Percentiles rank a stretch among this genome's conserved stretches.
Conservation (phyloP, 1,284 basidiomycete species). For the Coniophora puteana region DNA sequence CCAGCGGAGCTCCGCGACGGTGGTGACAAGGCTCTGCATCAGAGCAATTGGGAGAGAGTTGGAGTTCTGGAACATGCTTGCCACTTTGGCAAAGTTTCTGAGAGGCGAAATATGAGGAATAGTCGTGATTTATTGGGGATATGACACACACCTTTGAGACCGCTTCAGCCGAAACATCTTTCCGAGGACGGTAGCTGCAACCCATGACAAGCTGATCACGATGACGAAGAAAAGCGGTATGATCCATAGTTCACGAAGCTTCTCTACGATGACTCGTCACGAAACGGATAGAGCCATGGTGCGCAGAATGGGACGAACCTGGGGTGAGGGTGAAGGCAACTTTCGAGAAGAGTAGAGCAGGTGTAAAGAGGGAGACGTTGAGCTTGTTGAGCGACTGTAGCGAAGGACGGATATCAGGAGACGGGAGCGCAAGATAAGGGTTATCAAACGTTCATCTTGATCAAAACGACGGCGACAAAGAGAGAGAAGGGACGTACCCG, state of each 20-base stretch:
- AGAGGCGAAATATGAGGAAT: too few species aligned
- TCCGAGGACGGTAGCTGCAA: constrained; percentile 47
- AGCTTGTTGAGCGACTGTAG: constrained; percentile 79
- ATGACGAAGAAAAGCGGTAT: constrained; percentile 83
- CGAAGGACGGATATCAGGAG: too few species aligned
- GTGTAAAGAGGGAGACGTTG: constrained; percentile 90
- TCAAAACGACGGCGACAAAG: neutral
- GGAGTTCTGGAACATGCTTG: constrained; percentile 88
- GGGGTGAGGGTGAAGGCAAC: constrained; percentile 81
- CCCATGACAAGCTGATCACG: constrained; percentile 65
- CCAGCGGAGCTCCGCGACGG: constrained; percentile 86
- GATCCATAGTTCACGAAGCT: constrained; percentile 87
- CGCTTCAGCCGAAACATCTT: constrained; percentile 49
- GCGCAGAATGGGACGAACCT: constrained; percentile 33
- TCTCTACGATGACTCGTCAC: constrained; percentile 44
- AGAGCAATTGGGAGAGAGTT: constrained; percentile 93
- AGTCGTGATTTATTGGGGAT: too few species aligned
- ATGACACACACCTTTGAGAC: constrained; percentile 53
- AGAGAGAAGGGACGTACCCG: constrained; percentile 49
- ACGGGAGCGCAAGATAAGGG: too few species aligned
- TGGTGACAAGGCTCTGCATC: constrained; percentile 84
- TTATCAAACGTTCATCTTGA: constrained; percentile 4
- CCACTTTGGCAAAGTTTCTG: constrained; percentile 83
- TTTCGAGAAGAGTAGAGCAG: constrained; percentile 90
- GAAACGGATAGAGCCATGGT: too few species aligned